Evolutionary conservation across 73 alveolate species (phyloP), one percentile per base, ranked within the genome.

Genomic region (Uronychia setigera): DNA sequence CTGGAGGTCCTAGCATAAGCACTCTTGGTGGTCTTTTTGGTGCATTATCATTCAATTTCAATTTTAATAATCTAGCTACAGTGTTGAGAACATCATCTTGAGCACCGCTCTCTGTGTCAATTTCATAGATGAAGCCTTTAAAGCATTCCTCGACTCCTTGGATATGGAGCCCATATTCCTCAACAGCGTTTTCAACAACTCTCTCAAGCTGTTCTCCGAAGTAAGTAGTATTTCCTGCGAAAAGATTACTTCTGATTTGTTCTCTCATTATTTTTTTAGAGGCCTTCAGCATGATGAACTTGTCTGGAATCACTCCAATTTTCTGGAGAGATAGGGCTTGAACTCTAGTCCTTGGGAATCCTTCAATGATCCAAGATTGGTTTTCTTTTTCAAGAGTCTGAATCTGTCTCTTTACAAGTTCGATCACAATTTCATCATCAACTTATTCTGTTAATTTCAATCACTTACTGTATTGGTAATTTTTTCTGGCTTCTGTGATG

Each of bases 1-100:
- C 99, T 57, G 99, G 99, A 28, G 99, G 99, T 26, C 99, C 99
- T 5, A 97, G 88, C 14, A 98, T 78, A 46, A 98, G 80, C 28
- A 98, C 94, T 84, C 97, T 92, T 27, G 99, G 99, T 13, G 99
- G 99, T 86, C 97, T 95, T 60, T 95, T 85, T 26, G 99, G 99
- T 27, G 96, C 99, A 74, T 91, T 96, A 79, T 80, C 57, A 14
- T 76, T 76, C 60, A 35, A 34, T 79, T 35, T 57, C 27, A 59
- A 80, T 77, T 84, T 83, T 31, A 88, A 30, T 80, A 90, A 81
- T 29, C 85, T 74, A 58, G 92, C 90, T 25, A 92, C 35, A 9
- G 81, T 92, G 26, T 80, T 93, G 29, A 85, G 88, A 59, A 91
- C 93, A 33, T 94, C 98, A 31, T 90, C 90, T 58, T 91, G 34